Conservation (phyloP, 495 filamentous ascomycete species). For the Cercophora scortea region DNA sequence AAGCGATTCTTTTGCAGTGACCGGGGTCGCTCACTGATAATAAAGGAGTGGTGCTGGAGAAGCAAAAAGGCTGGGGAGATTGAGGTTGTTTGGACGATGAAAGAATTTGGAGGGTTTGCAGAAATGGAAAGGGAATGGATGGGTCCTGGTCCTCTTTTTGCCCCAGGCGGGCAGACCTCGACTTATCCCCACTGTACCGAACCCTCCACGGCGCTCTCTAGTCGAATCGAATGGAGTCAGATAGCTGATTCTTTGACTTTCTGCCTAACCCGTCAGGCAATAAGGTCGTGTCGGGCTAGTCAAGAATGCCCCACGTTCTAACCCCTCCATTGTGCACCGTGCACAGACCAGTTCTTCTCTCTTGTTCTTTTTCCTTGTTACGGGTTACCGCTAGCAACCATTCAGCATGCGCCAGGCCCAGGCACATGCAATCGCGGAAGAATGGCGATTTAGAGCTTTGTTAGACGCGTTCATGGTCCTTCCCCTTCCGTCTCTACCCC, state of each 20-base stretch:
- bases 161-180: neutral
- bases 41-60: neutral
- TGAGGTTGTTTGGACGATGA: conserved; percentile 24
- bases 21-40: neutral
- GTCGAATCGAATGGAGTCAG: neutral
- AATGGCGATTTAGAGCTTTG: no score
- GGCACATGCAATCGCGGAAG: no score
- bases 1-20: neutral
- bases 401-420: no score
- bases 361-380: no score
- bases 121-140: conserved; percentile 8
- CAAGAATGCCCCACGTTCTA: no score
- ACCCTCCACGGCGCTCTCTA: neutral
- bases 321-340: no score
- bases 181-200: conserved; percentile 1
- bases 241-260: neutral
- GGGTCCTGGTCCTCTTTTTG: conserved; percentile 6
- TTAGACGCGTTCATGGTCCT: no score
- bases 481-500: no score
- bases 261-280: no score
- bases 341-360: no score
- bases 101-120: conserved; percentile 28
- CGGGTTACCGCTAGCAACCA: no score
- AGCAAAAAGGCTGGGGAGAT: neutral
- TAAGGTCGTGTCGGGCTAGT: no score